phyloP scores from a whole-genome alignment of 352 stramenopile species.

The Pythium biforme region DNA sequence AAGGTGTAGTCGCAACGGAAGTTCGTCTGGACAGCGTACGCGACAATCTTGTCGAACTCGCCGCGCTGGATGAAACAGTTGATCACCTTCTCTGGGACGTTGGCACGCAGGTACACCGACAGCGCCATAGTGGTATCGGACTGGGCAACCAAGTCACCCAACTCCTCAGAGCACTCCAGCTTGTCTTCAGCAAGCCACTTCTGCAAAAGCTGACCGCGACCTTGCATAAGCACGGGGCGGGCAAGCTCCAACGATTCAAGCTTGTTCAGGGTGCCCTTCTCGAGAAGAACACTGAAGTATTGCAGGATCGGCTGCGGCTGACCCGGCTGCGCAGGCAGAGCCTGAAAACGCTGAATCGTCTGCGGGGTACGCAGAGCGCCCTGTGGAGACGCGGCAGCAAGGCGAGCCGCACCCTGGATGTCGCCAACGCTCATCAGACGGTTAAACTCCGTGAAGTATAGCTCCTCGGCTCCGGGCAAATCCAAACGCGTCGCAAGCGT shows the following conservation, averaged over 20 bases:
- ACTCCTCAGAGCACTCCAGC: constrained; percentile 96
- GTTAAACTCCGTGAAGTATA: constrained; percentile 99
- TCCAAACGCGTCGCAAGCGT: constrained; percentile 95
- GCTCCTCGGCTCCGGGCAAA: constrained; percentile 96
- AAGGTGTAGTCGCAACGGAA: constrained; percentile 99
- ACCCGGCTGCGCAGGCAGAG: constrained; percentile 95
- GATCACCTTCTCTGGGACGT: constrained; percentile 99
- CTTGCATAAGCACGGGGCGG: constrained; percentile 97
- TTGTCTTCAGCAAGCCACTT: constrained; percentile 99
- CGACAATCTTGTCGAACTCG: constrained; percentile 99
- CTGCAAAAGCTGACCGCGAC: constrained; percentile 96
- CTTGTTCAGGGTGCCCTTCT: constrained; percentile 98
- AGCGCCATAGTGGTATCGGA: constrained; percentile 98
- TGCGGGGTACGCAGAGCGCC: constrained; percentile 95
- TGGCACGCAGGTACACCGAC: constrained; percentile 96
- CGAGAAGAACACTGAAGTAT: constrained; percentile 99
- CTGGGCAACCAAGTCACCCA: constrained; percentile 96
- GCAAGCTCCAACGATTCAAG: constrained; percentile 99
- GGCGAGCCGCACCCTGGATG: constrained; percentile 79
- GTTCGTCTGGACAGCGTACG: constrained; percentile 93
- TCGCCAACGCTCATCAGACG: constrained; percentile 87
- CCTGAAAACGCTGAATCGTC: constrained; percentile 99
- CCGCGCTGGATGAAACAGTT: constrained; percentile 99
- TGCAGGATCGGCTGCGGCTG: constrained; percentile 97
- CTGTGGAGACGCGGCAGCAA: constrained; percentile 90